Evolutionary conservation across 2,329 filamentous ascomycete species (phyloP).

Genomic region (Diaporthe ampelina): DNA sequence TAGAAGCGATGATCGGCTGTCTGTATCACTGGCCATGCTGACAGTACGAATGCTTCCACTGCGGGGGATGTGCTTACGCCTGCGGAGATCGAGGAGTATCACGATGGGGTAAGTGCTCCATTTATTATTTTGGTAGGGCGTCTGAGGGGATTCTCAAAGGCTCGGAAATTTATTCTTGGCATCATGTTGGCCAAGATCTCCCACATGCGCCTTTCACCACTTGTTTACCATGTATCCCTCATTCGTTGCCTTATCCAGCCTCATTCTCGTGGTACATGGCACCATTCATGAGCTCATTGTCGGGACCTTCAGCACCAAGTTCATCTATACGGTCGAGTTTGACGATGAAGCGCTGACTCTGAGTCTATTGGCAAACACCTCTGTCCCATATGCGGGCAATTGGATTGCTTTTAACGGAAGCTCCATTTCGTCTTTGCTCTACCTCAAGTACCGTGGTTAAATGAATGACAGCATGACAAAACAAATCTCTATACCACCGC

Average conservation of each 20-base stretch:
- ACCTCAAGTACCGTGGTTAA: not conserved
- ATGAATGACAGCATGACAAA: constrained; percentile 32
- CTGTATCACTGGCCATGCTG: not conserved
- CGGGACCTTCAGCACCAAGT: constrained; percentile 48
- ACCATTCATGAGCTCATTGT: constrained; percentile 48
- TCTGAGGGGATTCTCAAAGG: not conserved
- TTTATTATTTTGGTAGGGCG: not conserved
- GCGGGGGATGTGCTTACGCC: constrained; percentile 8
- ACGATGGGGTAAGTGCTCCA: not conserved
- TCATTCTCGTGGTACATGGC: not conserved
- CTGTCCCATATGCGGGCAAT: constrained; percentile 37
- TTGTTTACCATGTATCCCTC: not conserved
- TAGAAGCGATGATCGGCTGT: not conserved
- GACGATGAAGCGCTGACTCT: constrained; percentile 47
- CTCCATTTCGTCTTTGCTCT: not conserved
- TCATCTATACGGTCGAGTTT: constrained; percentile 50
- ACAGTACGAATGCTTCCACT: not conserved
- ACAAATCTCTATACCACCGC: constrained; percentile 11
- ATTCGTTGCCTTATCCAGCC: not conserved
- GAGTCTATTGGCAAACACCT: constrained; percentile 44
- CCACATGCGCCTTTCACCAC: not conserved
- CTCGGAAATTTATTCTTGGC: not conserved
- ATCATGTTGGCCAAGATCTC: not conserved
- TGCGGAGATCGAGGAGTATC: not conserved
- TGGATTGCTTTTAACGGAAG: constrained; percentile 26